Conservation (phyloP, 306 rosid genomes). For the Alnus glutinosa region DNA sequence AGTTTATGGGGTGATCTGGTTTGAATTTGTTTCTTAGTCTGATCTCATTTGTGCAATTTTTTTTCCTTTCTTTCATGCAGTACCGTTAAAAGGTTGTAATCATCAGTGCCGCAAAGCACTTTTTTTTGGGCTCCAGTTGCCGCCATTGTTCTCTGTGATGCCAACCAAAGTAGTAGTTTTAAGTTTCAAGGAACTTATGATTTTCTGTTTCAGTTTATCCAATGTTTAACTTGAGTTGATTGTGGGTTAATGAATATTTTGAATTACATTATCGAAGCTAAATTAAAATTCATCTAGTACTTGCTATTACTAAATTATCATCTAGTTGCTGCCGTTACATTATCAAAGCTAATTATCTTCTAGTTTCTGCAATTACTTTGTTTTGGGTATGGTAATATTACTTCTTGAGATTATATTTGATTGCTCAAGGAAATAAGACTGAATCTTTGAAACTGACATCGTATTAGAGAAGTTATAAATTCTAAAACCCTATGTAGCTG, state of each 20-base stretch:
- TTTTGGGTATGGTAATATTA: not conserved
- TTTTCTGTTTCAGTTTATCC: conserved; percentile 22
- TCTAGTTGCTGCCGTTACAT: not conserved
- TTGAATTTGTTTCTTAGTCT: not conserved
- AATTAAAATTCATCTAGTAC: not conserved
- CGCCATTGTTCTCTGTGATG: no score
- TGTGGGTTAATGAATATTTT: conserved; percentile 20
- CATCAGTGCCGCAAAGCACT: not conserved
- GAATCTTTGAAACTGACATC: not conserved
- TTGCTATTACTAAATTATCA: not conserved
- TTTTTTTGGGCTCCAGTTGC: no score
- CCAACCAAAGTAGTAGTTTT: not conserved
- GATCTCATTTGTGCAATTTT: not conserved
- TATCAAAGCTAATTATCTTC: not conserved
- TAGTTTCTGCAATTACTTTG: not conserved
- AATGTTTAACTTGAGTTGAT: conserved; percentile 31
- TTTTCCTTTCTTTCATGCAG: conserved; percentile 42
- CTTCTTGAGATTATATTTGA: not conserved
- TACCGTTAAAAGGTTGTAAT: conserved; percentile 52
- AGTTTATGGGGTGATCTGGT: not conserved
- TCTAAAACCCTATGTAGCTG: not conserved
- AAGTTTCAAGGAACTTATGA: conserved; percentile 28
- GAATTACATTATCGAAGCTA: conserved; percentile 5
- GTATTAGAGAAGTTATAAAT: no score
- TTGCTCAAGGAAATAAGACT: not conserved